Conservation (phyloP, 371 early-diverging fungal genomes). For the Rhizopus sp. region DNA sequence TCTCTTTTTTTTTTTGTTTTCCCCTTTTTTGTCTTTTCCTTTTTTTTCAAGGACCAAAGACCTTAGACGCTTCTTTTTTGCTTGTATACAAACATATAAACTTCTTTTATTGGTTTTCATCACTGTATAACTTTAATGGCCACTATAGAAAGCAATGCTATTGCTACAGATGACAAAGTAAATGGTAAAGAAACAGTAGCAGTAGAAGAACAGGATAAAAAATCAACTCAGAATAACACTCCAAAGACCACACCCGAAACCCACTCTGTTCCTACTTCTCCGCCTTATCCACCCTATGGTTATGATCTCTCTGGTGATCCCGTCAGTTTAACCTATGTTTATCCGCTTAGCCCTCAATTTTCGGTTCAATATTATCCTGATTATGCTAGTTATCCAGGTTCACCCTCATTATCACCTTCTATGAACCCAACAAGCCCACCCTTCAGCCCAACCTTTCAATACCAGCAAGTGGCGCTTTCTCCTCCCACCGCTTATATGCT, state of each 20-base stretch:
- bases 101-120: slow-evolving; percentile 1
- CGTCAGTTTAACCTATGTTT: slow-evolving; percentile 33
- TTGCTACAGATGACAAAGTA: background rate
- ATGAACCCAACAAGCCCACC: slow-evolving; percentile 37
- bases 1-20: slow-evolving; percentile 14
- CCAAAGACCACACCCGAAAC: slow-evolving; percentile 18
- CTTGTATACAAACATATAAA: background rate
- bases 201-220: slow-evolving; percentile 2
- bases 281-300: slow-evolving; percentile 31
- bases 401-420: slow-evolving; percentile 39
- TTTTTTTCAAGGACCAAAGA: background rate
- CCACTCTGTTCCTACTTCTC: slow-evolving; percentile 44
- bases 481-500: slow-evolving; percentile 44
- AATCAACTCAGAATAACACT: slow-evolving; percentile 2
- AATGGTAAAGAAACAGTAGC: slow-evolving; percentile 11
- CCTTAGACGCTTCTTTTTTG: slow-evolving; percentile 7
- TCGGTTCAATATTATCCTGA: slow-evolving; percentile 49
- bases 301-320: slow-evolving; percentile 23
- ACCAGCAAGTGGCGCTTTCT: slow-evolving; percentile 40
- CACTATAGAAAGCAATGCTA: slow-evolving; percentile 10
- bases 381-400: slow-evolving; percentile 52
- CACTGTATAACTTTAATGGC: slow-evolving; percentile 9
- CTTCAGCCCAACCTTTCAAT: slow-evolving; percentile 42
- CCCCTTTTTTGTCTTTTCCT: slow-evolving; percentile 10
- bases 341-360: slow-evolving; percentile 52